These are phyloP conservation scores for Vigna unguiculata DNA, from an alignment of 306 rosid genomes.

Conservation along the genomic window DNA sequence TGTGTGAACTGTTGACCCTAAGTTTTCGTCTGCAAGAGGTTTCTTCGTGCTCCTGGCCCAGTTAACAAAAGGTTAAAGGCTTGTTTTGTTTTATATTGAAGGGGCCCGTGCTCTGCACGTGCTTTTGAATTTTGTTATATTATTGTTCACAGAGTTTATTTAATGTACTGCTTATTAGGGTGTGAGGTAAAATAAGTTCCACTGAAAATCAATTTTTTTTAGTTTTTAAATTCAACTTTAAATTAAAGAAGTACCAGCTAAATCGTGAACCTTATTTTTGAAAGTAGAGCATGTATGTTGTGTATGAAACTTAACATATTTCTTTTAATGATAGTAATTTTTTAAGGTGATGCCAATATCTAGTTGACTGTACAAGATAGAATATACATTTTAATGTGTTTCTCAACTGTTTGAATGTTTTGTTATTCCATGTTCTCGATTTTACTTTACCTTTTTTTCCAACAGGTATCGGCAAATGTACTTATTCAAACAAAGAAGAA, in stretches of 20 bases:
- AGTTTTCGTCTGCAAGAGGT: neutral
- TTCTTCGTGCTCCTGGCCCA: neutral
- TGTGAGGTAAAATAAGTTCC: neutral
- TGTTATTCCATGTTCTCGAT: neutral
- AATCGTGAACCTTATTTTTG: neutral
- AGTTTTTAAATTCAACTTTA: neutral
- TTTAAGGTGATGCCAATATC: neutral
- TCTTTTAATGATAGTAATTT: neutral
- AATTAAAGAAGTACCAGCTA: neutral
- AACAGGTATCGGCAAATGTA: neutral
- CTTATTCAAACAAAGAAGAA: neutral
- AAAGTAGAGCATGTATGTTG: neutral
- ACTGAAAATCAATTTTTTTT: neutral
- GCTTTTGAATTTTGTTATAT: too few relatives aligned
- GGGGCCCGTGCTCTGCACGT: neutral
- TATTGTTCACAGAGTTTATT: too few relatives aligned
- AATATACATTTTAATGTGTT: neutral
- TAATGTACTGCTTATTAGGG: too few relatives aligned
- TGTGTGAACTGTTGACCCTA: conserved; percentile 31
- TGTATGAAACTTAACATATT: neutral
- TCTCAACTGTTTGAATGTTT: neutral
- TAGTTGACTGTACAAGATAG: neutral
- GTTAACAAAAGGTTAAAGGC: neutral
- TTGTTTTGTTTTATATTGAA: neutral
- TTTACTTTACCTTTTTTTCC: too few relatives aligned